These are phyloP conservation scores for Piper betle DNA, from an alignment of 164 flowering plant genomes.

Conservation along the genomic window DNA sequence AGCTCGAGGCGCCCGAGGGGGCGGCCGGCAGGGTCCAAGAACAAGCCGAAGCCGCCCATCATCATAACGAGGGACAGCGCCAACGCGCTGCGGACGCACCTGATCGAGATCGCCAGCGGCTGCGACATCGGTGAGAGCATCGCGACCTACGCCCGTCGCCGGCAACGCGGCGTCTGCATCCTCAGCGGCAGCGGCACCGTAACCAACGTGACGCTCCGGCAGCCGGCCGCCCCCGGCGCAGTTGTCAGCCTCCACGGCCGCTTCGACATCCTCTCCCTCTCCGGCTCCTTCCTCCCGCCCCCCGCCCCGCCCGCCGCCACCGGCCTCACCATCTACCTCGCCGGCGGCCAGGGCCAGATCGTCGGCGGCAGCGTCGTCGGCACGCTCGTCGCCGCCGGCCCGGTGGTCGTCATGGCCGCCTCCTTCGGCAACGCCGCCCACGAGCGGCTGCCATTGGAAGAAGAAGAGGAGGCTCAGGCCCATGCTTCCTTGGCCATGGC, in stretches of 20 bases:
- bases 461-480: slow-evolving; percentile 15
- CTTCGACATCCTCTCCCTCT: slow-evolving; percentile 74
- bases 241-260: slow-evolving; percentile 68
- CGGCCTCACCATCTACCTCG: slow-evolving; percentile 61
- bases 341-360: slow-evolving; percentile 89
- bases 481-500: too few relatives aligned
- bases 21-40: slow-evolving; percentile 80
- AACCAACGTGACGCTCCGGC: slow-evolving; percentile 62
- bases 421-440: slow-evolving; percentile 89
- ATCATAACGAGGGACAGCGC: slow-evolving; percentile 84
- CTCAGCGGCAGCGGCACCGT: slow-evolving; percentile 74
- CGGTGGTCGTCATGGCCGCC: slow-evolving; percentile 84
- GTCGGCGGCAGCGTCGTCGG: slow-evolving; percentile 84
- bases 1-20: slow-evolving; percentile 60
- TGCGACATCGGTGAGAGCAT: slow-evolving; percentile 64
- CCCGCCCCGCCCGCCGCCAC: slow-evolving; percentile 89
- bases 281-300: slow-evolving; percentile 78
- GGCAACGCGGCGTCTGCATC: slow-evolving; percentile 77
- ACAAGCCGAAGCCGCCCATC: slow-evolving; percentile 90
- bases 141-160: slow-evolving; percentile 47
- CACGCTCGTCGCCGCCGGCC: slow-evolving; percentile 65
- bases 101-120: slow-evolving; percentile 72
- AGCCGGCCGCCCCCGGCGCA: slow-evolving; percentile 55
- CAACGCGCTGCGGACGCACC: slow-evolving; percentile 78
- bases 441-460: slow-evolving; percentile 79